Evolutionary conservation across 768 basidiomycete species (phyloP).

Genomic region (Tricholomella constricta): DNA sequence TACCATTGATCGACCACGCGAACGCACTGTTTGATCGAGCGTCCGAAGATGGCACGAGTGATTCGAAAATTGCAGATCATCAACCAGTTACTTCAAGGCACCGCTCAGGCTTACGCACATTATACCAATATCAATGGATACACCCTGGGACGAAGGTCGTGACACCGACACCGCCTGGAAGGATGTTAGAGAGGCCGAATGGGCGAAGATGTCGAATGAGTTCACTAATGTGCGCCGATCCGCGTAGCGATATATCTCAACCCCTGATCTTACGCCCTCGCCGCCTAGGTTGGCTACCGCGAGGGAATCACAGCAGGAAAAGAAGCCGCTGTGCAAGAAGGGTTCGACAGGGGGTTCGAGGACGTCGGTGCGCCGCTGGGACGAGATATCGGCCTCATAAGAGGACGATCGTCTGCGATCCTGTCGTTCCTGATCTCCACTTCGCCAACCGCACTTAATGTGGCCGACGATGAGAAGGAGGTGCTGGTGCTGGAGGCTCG

Average conservation of each 20-base stretch:
- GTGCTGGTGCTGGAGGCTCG: conserved; percentile 46
- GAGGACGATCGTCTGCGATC: conserved; percentile 70
- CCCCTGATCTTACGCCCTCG: background rate
- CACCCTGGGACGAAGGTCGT: conserved; percentile 61
- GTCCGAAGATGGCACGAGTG: no score
- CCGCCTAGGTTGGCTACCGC: conserved; percentile 82
- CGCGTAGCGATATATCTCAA: background rate
- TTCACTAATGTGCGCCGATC: conserved; percentile 66
- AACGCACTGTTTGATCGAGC: no score
- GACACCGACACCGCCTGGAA: conserved; percentile 16
- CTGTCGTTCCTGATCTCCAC: conserved; percentile 52
- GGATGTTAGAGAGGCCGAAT: conserved; percentile 53
- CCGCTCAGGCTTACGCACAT: background rate
- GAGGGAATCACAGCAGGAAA: conserved; percentile 96
- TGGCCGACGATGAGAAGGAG: conserved; percentile 11
- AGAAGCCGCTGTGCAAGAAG: conserved; percentile 81
- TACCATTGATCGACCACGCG: no score
- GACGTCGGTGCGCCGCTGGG: conserved; percentile 72
- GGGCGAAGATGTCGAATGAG: conserved; percentile 65
- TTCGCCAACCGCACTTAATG: background rate
- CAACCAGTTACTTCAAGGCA: background rate
- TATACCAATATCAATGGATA: conserved; percentile 48
- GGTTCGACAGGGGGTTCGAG: conserved; percentile 88
- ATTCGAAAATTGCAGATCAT: no score
- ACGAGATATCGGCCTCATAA: conserved; percentile 72